Evolutionary conservation across 2,329 filamentous ascomycete genomes (phyloP).

Genomic region (Zymoseptoria ardabiliae): DNA sequence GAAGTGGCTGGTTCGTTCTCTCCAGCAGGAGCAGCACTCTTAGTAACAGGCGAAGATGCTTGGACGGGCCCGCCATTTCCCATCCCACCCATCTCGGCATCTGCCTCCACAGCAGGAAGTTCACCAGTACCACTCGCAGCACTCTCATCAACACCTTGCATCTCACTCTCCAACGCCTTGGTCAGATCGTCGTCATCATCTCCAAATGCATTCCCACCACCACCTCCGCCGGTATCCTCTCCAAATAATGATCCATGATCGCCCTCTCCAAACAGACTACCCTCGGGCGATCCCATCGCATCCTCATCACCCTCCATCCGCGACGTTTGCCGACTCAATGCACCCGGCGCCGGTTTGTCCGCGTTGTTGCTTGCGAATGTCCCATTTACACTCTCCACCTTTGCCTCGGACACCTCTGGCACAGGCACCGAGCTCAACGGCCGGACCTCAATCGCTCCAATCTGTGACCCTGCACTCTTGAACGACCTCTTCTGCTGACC

Average conservation of each 20-base stretch:
- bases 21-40: neutral
- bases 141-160: slow-evolving; percentile 31
- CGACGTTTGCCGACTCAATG: slow-evolving; percentile 13
- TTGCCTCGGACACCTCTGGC: slow-evolving; percentile 62
- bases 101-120: slow-evolving; percentile 9
- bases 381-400: slow-evolving; percentile 49
- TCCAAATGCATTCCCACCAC: slow-evolving; percentile 53
- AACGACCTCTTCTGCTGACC: slow-evolving; percentile 71
- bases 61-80: slow-evolving; percentile 36
- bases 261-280: slow-evolving; percentile 77
- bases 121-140: slow-evolving; percentile 19
- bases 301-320: slow-evolving; percentile 45
- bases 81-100: slow-evolving; percentile 40
- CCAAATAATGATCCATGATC: slow-evolving; percentile 74
- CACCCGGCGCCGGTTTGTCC: slow-evolving; percentile 45
- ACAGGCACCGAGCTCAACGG: slow-evolving; percentile 69
- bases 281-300: slow-evolving; percentile 57
- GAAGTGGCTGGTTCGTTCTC: neutral
- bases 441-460: slow-evolving; percentile 78
- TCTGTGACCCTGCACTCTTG: slow-evolving; percentile 70
- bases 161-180: slow-evolving; percentile 57
- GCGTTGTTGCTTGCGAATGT: slow-evolving; percentile 72
- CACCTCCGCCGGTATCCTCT: slow-evolving; percentile 48
- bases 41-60: slow-evolving; percentile 24
- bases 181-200: slow-evolving; percentile 83